phyloP scores from a whole-genome alignment of 257 asterid genomes.

The Nicotiana sylvestris region DNA sequence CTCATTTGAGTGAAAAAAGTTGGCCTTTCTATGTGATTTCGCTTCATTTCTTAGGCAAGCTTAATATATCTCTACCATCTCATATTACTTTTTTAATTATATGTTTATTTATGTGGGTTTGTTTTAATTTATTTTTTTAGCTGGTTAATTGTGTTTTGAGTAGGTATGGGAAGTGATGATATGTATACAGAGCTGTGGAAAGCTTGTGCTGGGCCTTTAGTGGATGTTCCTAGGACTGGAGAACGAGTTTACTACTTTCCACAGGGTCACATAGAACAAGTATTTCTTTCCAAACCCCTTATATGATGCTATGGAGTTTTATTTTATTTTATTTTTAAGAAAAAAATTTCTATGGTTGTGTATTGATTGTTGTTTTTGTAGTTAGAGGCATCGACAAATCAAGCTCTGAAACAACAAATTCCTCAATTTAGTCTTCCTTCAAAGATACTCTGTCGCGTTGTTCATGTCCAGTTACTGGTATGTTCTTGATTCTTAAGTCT shows the following conservation, averaged over 20 bases:
- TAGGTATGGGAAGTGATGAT: slow-evolving; percentile 32
- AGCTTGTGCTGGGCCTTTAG: slow-evolving; percentile 89
- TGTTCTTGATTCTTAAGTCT: slow-evolving; percentile 4
- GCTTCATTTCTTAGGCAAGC: neutral
- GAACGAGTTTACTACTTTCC: slow-evolving; percentile 79
- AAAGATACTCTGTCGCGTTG: slow-evolving; percentile 71
- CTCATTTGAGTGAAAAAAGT: neutral
- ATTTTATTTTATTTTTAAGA: neutral
- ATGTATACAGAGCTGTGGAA: slow-evolving; percentile 69
- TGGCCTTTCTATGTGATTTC: neutral
- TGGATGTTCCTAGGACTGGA: slow-evolving; percentile 54
- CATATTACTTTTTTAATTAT: neutral
- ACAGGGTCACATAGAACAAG: slow-evolving; percentile 91
- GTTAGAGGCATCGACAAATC: slow-evolving; percentile 85
- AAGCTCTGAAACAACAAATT: slow-evolving; percentile 48
- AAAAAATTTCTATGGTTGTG: neutral
- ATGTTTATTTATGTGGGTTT: neutral
- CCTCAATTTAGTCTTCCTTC: slow-evolving; percentile 70
- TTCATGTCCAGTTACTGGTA: slow-evolving; percentile 54
- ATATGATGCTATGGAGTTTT: neutral
- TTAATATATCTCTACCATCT: neutral
- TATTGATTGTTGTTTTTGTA: slow-evolving; percentile 18
- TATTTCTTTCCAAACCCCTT: slow-evolving; percentile 14
- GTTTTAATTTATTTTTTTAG: neutral
- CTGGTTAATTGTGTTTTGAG: slow-evolving; percentile 17